Percentiles rank a stretch among this genome's conserved stretches.
These are phyloP conservation scores for Pilasporangium apinafurcum DNA, from an alignment of 352 stramenopile species.

Conservation along the genomic window DNA sequence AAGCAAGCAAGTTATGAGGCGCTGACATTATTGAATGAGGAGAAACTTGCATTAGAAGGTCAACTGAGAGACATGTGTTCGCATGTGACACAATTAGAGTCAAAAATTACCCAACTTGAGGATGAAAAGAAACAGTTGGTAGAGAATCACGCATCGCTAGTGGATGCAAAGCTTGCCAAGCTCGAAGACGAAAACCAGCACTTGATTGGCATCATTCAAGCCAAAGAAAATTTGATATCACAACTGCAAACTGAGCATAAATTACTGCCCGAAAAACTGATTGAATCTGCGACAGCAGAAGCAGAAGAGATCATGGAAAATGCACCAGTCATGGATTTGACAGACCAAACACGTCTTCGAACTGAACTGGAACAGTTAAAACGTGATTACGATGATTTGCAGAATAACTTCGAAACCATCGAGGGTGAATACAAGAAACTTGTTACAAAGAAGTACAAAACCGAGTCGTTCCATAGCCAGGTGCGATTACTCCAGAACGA, in stretches of 20 bases:
- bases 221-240: constrained; percentile 9
- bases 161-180: too few relatives aligned
- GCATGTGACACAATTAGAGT: background rate
- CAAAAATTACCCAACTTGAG: background rate
- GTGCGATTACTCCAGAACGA: constrained; percentile 59
- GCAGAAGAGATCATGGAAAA: constrained; percentile 4
- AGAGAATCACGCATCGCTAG: constrained; percentile 2
- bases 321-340: background rate
- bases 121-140: constrained; percentile 7
- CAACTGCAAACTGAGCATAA: constrained; percentile 23
- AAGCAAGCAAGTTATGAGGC: constrained; percentile 57
- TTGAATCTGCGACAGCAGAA: constrained; percentile 1
- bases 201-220: constrained; percentile 3
- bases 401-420: constrained; percentile 14
- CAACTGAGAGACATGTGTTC: constrained; percentile 18
- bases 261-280: constrained; percentile 5
- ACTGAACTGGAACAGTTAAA: constrained; percentile 25
- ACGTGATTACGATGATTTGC: constrained; percentile 14
- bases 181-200: constrained; percentile 10
- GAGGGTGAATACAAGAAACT: constrained; percentile 46
- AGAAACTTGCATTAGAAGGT: constrained; percentile 41
- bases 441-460: constrained; percentile 68
- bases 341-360: constrained; percentile 3
- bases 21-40: constrained; percentile 43
- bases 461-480: constrained; percentile 68